These are phyloP conservation scores for Pleurotus tuber-regium DNA, from an alignment of 768 basidiomycete species.

Conservation along the genomic window DNA sequence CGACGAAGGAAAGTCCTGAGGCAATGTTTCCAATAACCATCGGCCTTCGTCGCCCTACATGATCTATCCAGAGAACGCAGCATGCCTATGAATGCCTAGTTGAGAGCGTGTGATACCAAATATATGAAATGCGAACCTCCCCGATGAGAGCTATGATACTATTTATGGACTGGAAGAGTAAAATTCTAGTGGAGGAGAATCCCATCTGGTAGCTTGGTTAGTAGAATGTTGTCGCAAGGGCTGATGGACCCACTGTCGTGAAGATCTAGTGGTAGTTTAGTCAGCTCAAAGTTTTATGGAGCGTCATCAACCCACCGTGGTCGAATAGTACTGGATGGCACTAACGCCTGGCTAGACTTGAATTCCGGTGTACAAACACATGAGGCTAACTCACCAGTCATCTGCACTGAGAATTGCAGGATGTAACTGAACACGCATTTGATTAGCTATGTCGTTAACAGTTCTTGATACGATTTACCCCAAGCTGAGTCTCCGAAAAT, in stretches of 20 bases:
- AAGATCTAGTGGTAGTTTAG: slow-evolving; percentile 26
- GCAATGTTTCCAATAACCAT: slow-evolving; percentile 40
- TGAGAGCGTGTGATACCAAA: background rate
- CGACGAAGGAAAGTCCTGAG: slow-evolving; percentile 40
- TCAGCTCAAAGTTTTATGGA: background rate
- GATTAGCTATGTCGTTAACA: too few relatives aligned
- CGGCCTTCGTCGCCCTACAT: slow-evolving; percentile 35
- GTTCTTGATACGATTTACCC: too few relatives aligned
- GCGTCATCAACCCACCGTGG: slow-evolving; percentile 26
- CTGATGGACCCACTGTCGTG: slow-evolving; percentile 25
- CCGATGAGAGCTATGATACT: slow-evolving; percentile 52
- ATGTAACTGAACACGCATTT: slow-evolving; percentile 33
- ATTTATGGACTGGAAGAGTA: slow-evolving; percentile 54
- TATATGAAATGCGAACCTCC: slow-evolving; percentile 23
- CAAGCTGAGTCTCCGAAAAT: slow-evolving; percentile 44
- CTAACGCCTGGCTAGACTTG: slow-evolving; percentile 32
- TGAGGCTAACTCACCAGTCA: slow-evolving; percentile 41
- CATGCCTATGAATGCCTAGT: slow-evolving; percentile 23
- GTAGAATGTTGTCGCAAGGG: background rate
- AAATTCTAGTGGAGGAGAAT: slow-evolving; percentile 39
- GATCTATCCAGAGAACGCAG: slow-evolving; percentile 45
- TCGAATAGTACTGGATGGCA: slow-evolving; percentile 55
- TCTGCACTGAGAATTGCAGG: slow-evolving; percentile 56
- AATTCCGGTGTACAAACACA: background rate
- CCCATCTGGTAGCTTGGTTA: slow-evolving; percentile 32